Evolutionary conservation across 2,329 filamentous ascomycete genomes (phyloP), one percentile per base, ranked within the genome.

Genomic region (Monosporascus ibericus): DNA sequence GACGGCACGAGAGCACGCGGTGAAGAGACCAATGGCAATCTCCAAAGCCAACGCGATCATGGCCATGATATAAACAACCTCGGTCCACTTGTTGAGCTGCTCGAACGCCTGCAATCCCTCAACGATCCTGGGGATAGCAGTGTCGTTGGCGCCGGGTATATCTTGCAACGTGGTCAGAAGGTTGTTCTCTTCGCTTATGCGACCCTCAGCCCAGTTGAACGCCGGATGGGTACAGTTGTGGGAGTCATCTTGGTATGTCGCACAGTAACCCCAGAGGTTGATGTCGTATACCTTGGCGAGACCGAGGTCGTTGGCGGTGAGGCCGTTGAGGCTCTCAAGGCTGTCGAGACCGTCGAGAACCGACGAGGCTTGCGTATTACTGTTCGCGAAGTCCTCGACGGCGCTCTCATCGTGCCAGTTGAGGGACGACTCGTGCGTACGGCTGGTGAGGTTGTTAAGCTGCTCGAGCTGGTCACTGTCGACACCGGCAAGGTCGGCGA

Each of bases 191-290:
- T 82, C 78, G 57, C 87, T 82, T 58, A 95, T 75, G 2, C 84
- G 80, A 62, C 87, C 77, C 70, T 86, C 81, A 63, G 87, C 90
- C 84, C 89, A 99, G 72, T 90, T 77, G 62, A 86, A 85, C 68
- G 86, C 75, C 51, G 85, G 78, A 60, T 84, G 76, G 50, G 84
- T 86, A 81, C 92, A 97, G 61, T 79, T 75, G 58, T 77, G 75
- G 57, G 78, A 75, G 62, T 76, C 75, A 59, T 79, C 78, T 59
- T 76, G 69, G 48, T 78, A 72, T 50, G 80, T 83, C 52, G 76
- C 75, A 80, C 94, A 97, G 80, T 91, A 96, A 67, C 87, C 88
- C 88, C 90, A 95, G 38, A 97, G 78, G 65, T 81, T 83, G 66
- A 97, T 78, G 55, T 88, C 81, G 80, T 96, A 97, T 64, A 84